Evolutionary conservation across 2,329 filamentous ascomycete genomes (phyloP).

Genomic region (Clonostachys solani): DNA sequence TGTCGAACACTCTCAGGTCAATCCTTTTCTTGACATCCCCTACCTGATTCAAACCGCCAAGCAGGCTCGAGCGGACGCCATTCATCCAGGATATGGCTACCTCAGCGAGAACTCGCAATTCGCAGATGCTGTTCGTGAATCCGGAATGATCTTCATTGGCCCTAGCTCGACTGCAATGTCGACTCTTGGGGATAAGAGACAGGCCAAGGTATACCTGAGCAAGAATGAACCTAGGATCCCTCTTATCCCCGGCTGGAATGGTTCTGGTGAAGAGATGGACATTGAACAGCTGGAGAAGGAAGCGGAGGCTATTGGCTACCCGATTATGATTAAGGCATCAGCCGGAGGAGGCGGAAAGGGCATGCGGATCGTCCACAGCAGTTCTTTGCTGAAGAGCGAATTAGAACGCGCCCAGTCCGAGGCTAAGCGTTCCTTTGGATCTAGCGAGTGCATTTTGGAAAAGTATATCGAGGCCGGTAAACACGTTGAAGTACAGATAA

Average conservation of each 20-base stretch:
- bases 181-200: conserved; percentile 29
- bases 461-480: conserved; percentile 95
- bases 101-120: conserved; percentile 61
- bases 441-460: conserved; percentile 97
- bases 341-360: conserved; percentile 99
- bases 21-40: conserved; percentile 63
- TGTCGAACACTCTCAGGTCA: conserved; percentile 25
- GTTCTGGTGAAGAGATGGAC: conserved; percentile 10
- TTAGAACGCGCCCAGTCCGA: conserved; percentile 73
- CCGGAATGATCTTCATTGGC: conserved; percentile 56
- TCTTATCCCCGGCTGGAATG: conserved; percentile 23
- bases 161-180: conserved; percentile 42
- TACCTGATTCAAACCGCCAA: conserved; percentile 51
- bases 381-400: conserved; percentile 17
- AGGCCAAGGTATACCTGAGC: conserved; percentile 21
- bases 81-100: conserved; percentile 66
- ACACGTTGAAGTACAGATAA: conserved; percentile 93
- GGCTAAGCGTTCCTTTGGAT: conserved; percentile 94
- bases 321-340: conserved; percentile 99
- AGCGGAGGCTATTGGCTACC: conserved; percentile 90
- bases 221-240: conserved; percentile 21
- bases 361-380: conserved; percentile 61
- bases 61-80: conserved; percentile 43
- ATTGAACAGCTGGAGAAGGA: conserved; percentile 54
- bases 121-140: conserved; percentile 43